A percentile compares a stretch with the other conserved stretches of the same genome.
Conservation (phyloP, 768 basidiomycete genomes). For the Fomitopsis serialis region DNA sequence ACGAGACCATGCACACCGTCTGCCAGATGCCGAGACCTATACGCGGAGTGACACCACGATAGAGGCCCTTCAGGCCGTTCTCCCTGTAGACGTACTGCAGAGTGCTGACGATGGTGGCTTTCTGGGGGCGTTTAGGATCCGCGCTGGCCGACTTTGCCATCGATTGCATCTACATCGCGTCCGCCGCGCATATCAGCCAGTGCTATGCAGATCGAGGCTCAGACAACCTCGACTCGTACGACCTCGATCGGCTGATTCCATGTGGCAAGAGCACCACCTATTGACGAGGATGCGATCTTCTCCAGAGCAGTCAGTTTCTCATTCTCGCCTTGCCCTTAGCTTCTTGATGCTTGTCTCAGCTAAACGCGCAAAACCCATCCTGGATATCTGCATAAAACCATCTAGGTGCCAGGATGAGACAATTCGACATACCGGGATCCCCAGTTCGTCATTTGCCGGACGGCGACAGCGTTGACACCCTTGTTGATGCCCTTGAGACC, state of each 20-base stretch:
- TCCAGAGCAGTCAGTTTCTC: slow-evolving; percentile 74
- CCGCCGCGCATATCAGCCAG: not conserved
- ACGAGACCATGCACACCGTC: slow-evolving; percentile 98
- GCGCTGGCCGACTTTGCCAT: slow-evolving; percentile 76
- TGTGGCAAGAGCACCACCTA: slow-evolving; percentile 93
- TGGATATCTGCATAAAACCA: slow-evolving; percentile 25
- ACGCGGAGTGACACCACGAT: slow-evolving; percentile 95
- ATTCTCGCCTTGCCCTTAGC: slow-evolving; percentile 67
- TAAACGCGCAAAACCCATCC: slow-evolving; percentile 95
- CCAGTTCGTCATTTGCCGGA: slow-evolving; percentile 93
- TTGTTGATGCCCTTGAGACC: slow-evolving; percentile 97
- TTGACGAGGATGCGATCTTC: slow-evolving; percentile 82
- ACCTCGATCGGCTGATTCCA: slow-evolving; percentile 99
- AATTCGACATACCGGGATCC: slow-evolving; percentile 63
- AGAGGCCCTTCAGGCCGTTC: slow-evolving; percentile 94
- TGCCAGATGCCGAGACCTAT: slow-evolving; percentile 97
- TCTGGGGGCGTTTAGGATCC: slow-evolving; percentile 79
- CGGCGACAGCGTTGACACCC: slow-evolving; percentile 93
- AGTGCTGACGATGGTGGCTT: slow-evolving; percentile 89
- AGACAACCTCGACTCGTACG: slow-evolving; percentile 82
- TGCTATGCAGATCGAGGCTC: not conserved
- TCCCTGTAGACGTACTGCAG: slow-evolving; percentile 92
- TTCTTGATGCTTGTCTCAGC: slow-evolving; percentile 79
- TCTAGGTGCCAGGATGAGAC: not conserved
- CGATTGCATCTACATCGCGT: slow-evolving; percentile 87